Percentiles rank a stretch among this genome's conserved stretches.
These are phyloP conservation scores for Solanum chiquidenum DNA, from an alignment of 257 asterid species.

Conservation along the genomic window DNA sequence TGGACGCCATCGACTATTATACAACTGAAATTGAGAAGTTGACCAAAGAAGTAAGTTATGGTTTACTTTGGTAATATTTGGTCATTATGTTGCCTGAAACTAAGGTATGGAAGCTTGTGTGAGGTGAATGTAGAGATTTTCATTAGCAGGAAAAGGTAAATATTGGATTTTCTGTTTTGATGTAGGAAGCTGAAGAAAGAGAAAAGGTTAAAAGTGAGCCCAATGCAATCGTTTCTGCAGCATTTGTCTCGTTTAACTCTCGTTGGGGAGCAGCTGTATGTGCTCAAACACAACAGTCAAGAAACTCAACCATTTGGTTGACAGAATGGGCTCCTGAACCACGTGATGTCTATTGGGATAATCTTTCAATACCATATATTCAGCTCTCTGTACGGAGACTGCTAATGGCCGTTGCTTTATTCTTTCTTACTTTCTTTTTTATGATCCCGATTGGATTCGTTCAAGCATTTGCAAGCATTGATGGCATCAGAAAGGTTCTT, in stretches of 20 bases:
- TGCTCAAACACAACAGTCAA: slow-evolving; percentile 78
- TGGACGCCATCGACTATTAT: slow-evolving; percentile 65
- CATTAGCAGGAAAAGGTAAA: neutral
- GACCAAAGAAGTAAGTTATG: slow-evolving; percentile 36
- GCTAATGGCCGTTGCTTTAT: slow-evolving; percentile 40
- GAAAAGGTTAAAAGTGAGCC: slow-evolving; percentile 61
- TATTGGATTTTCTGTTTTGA: neutral
- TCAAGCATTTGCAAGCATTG: slow-evolving; percentile 74
- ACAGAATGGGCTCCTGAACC: slow-evolving; percentile 98
- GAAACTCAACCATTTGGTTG: slow-evolving; percentile 67
- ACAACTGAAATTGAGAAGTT: slow-evolving; percentile 35
- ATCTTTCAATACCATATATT: slow-evolving; percentile 65
- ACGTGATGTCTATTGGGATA: slow-evolving; percentile 77
- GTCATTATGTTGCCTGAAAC: neutral
- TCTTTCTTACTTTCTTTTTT: slow-evolving; percentile 75
- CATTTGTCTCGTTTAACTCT: slow-evolving; percentile 82
- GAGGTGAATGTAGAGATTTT: neutral
- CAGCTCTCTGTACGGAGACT: slow-evolving; percentile 45
- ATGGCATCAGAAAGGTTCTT: slow-evolving; percentile 53
- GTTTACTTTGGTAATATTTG: neutral
- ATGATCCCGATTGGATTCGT: slow-evolving; percentile 88
- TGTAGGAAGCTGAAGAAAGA: slow-evolving; percentile 66
- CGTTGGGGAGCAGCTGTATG: slow-evolving; percentile 95
- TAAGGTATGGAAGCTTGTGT: neutral
- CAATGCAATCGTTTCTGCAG: slow-evolving; percentile 60